Evolutionary conservation across 208 protist species (phyloP).

Genomic region (Trypanosoma melophagium): DNA sequence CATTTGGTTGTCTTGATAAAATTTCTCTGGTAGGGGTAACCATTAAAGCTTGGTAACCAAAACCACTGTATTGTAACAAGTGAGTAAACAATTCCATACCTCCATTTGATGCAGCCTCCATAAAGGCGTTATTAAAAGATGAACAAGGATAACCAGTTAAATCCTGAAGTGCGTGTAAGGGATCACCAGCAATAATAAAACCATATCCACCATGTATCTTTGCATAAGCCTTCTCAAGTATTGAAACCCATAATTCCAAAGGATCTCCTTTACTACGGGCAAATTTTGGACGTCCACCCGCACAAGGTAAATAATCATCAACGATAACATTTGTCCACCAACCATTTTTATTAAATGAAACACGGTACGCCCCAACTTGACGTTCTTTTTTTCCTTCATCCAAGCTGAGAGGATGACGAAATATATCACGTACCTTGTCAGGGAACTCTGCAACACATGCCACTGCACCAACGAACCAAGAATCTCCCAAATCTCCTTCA

Average conservation of each 20-base stretch:
- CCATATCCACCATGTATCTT: constrained; percentile 83
- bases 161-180: constrained; percentile 77
- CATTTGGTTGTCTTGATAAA: constrained; percentile 29
- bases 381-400: constrained; percentile 58
- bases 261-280: constrained; percentile 59
- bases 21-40: constrained; percentile 60
- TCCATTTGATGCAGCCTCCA: constrained; percentile 42
- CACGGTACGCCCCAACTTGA: constrained; percentile 57
- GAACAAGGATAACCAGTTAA: constrained; percentile 71
- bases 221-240: constrained; percentile 90
- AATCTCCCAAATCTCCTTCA: constrained; percentile 80
- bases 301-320: constrained; percentile 84
- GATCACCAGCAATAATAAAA: constrained; percentile 74
- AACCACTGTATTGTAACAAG: constrained; percentile 40
- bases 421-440: constrained; percentile 59
- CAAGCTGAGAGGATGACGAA: constrained; percentile 66
- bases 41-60: constrained; percentile 60
- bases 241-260: constrained; percentile 72
- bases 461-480: constrained; percentile 74
- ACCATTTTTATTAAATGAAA: constrained; percentile 86
- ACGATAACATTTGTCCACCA: constrained; percentile 87
- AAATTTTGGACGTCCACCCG: constrained; percentile 61
- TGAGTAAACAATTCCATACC: constrained; percentile 56
- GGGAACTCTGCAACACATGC: constrained; percentile 66
- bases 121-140: constrained; percentile 68